These are phyloP conservation scores for Dioszegia hungarica DNA, from an alignment of 768 basidiomycete genomes.

Conservation along the genomic window DNA sequence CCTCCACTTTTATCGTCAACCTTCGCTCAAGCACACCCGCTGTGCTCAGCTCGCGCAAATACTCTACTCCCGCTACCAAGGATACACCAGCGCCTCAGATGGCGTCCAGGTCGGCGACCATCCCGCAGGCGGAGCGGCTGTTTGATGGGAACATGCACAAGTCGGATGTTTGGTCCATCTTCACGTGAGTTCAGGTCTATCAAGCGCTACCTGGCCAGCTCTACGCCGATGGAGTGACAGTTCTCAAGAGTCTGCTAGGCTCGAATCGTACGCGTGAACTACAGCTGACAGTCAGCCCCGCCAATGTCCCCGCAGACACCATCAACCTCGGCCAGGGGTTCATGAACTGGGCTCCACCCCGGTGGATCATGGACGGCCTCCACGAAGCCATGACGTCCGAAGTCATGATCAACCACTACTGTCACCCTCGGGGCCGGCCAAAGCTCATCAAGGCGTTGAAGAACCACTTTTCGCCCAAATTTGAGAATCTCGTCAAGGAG, in stretches of 20 bases:
- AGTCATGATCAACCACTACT: conserved; percentile 49
- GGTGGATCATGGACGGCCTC: conserved; percentile 44
- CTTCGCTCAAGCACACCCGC: neutral
- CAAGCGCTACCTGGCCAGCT: neutral
- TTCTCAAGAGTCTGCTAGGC: too few species aligned
- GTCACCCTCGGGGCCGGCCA: conserved; percentile 78
- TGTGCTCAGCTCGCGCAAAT: neutral
- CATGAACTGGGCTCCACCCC: conserved; percentile 50
- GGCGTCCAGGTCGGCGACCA: conserved; percentile 16
- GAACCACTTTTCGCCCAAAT: conserved; percentile 65
- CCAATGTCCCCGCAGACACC: conserved; percentile 81
- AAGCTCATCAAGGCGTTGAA: conserved; percentile 84
- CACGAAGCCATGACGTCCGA: conserved; percentile 41
- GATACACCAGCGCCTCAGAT: conserved; percentile 8
- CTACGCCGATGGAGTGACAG: neutral
- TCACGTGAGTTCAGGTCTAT: conserved; percentile 45
- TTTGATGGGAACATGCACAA: conserved; percentile 45
- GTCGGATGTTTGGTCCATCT: conserved; percentile 49
- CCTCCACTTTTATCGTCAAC: neutral
- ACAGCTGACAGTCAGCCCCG: too few species aligned
- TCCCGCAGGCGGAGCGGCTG: conserved; percentile 43
- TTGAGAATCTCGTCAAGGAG: conserved; percentile 53
- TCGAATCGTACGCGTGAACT: too few species aligned
- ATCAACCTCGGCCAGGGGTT: conserved; percentile 81
- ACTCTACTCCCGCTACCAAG: conserved; percentile 2